These are phyloP conservation scores for Xylaria sp. DNA, from an alignment of 495 filamentous ascomycete species.

Conservation along the genomic window DNA sequence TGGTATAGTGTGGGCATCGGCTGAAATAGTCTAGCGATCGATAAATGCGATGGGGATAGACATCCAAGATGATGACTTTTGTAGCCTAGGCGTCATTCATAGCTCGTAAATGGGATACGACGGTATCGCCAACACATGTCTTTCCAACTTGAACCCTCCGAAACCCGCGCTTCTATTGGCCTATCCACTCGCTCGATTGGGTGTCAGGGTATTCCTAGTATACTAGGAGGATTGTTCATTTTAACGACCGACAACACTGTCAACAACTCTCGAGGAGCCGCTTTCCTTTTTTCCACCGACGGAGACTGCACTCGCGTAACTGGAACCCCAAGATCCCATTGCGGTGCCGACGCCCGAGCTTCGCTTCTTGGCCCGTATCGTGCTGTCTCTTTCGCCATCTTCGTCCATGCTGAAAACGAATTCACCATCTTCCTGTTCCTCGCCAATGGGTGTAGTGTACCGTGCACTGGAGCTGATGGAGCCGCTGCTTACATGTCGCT, in stretches of 20 bases:
- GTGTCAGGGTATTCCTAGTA: background rate
- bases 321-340: conserved; percentile 44
- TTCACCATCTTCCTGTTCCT: conserved; percentile 76
- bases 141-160: conserved; percentile 3
- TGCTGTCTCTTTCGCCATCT: conserved; percentile 63
- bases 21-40: conserved; percentile 18
- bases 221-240: background rate
- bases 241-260: conserved; percentile 41
- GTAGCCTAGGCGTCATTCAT: conserved; percentile 19
- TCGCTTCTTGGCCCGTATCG: conserved; percentile 50
- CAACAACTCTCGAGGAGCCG: conserved; percentile 35
- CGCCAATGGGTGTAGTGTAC: conserved; percentile 74
- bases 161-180: conserved; percentile 6
- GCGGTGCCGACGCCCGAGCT: conserved; percentile 45
- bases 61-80: conserved; percentile 25
- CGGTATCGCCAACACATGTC: conserved; percentile 11
- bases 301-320: conserved; percentile 48
- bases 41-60: conserved; percentile 11
- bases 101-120: conserved; percentile 16
- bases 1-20: conserved; percentile 8
- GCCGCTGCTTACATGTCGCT: conserved; percentile 60
- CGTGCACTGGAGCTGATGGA: conserved; percentile 58
- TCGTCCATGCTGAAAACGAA: conserved; percentile 87
- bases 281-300: conserved; percentile 42
- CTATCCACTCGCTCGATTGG: conserved; percentile 2